These are phyloP conservation scores for Centrapalus pauciflorus DNA, from an alignment of 129 eudicot species.

Conservation along the genomic window DNA sequence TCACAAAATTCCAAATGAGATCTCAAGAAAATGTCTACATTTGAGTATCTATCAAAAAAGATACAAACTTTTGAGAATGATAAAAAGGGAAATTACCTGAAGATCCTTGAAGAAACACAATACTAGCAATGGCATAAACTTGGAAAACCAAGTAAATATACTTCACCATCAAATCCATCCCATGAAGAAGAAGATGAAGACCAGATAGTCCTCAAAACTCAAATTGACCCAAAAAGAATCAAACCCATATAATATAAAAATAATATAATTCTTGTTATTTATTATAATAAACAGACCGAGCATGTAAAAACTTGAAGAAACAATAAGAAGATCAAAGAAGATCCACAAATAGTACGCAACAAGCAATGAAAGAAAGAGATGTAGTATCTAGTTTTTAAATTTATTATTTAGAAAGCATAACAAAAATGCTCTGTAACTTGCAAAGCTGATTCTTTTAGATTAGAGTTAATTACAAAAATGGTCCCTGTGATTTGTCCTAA, in stretches of 20 bases:
- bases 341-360: slow-evolving; percentile 57
- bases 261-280: not conserved
- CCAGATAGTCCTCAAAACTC: slow-evolving; percentile 7
- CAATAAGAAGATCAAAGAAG: slow-evolving; percentile 27
- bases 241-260: not conserved
- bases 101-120: slow-evolving; percentile 45
- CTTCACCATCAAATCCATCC: slow-evolving; percentile 51
- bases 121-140: slow-evolving; percentile 30
- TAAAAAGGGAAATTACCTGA: slow-evolving; percentile 37
- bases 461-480: too few species aligned
- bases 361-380: too few species aligned
- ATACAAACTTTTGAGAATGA: not conserved
- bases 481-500: too few species aligned
- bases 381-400: slow-evolving; percentile 17
- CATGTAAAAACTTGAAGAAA: slow-evolving; percentile 35
- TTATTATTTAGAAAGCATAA: not conserved
- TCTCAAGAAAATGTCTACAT: not conserved
- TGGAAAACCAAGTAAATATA: slow-evolving; percentile 31
- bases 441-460: not conserved
- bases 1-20: not conserved
- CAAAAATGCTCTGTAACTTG: slow-evolving; percentile 18
- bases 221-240: not conserved
- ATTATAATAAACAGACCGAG: slow-evolving; percentile 2
- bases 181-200: slow-evolving; percentile 19
- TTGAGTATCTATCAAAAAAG: not conserved